A percentile compares a stretch with the other conserved stretches of the same genome.
Conservation (phyloP, 345 rosid species). For the Eucalyptus erythrocorys region DNA sequence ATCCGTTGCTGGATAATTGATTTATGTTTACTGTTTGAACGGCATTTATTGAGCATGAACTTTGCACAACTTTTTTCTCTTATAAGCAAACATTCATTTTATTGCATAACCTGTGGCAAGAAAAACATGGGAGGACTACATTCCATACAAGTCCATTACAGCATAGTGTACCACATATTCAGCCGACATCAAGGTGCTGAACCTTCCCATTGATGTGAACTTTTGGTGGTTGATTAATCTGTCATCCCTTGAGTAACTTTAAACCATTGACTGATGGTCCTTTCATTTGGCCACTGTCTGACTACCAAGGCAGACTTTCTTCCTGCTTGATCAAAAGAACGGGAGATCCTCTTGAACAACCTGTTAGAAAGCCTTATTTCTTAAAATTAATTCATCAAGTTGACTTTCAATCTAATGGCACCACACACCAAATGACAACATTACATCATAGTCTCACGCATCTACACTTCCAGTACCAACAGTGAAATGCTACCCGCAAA, state of each 20-base stretch:
- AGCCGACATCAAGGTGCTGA: rapidly evolving
- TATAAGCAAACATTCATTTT: background rate
- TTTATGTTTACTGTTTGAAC: background rate
- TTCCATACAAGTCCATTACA: background rate
- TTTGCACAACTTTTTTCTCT: background rate
- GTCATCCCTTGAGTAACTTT: background rate
- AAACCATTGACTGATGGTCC: rapidly evolving
- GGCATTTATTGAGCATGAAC: background rate
- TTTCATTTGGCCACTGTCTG: background rate
- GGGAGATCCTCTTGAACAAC: background rate
- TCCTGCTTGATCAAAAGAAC: background rate
- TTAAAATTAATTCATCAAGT: background rate
- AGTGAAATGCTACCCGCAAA: background rate
- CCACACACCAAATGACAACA: background rate
- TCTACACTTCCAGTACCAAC: background rate
- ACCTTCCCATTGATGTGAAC: background rate
- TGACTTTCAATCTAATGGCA: background rate
- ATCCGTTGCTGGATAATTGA: rapidly evolving
- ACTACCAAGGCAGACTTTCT: background rate
- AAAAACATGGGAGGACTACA: background rate
- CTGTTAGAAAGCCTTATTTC: background rate
- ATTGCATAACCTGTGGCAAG: background rate
- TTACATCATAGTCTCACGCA: background rate
- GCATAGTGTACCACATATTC: background rate
- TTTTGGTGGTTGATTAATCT: background rate